phyloP scores from a whole-genome alignment of 345 rosid genomes.

The Orychophragmus violaceus region DNA sequence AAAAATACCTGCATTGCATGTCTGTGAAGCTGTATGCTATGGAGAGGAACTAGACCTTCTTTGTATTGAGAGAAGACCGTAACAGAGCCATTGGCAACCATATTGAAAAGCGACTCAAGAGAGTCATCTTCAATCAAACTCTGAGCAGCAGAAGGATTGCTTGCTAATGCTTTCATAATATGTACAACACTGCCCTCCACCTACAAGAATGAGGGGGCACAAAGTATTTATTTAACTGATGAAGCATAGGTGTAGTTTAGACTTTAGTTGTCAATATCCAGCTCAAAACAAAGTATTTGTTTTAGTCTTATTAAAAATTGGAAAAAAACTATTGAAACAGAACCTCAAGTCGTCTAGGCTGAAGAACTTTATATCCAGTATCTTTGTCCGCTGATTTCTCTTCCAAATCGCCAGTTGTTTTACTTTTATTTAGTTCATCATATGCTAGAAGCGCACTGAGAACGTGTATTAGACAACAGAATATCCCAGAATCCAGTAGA shows the following conservation, averaged over 20 bases:
- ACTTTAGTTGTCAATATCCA: background rate
- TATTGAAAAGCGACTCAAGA: conserved; percentile 72
- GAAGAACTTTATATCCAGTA: conserved; percentile 29
- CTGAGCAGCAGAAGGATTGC: conserved; percentile 88
- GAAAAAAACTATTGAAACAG: conserved; percentile 17
- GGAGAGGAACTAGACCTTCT: conserved; percentile 69
- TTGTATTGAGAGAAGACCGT: conserved; percentile 60
- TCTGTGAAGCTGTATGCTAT: conserved; percentile 90
- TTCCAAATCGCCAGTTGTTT: conserved; percentile 29
- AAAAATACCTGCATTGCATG: conserved; percentile 94
- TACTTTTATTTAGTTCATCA: conserved; percentile 33
- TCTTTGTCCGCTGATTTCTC: conserved; percentile 38
- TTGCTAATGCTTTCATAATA: conserved; percentile 93
- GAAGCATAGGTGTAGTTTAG: conserved; percentile 1
- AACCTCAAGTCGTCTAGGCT: conserved; percentile 79
- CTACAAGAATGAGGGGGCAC: conserved; percentile 35
- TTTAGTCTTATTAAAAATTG: background rate
- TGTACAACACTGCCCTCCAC: conserved; percentile 94
- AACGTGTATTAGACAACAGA: conserved; percentile 80
- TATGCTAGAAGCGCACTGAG: conserved; percentile 63
- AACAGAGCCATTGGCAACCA: conserved; percentile 80
- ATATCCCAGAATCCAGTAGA: conserved; percentile 93
- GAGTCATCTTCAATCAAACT: conserved; percentile 96
- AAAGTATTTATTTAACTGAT: background rate
- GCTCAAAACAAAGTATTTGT: background rate